phyloP scores from a whole-genome alignment of 352 stramenopile species.

The Pythium rhizo-oryzae region DNA sequence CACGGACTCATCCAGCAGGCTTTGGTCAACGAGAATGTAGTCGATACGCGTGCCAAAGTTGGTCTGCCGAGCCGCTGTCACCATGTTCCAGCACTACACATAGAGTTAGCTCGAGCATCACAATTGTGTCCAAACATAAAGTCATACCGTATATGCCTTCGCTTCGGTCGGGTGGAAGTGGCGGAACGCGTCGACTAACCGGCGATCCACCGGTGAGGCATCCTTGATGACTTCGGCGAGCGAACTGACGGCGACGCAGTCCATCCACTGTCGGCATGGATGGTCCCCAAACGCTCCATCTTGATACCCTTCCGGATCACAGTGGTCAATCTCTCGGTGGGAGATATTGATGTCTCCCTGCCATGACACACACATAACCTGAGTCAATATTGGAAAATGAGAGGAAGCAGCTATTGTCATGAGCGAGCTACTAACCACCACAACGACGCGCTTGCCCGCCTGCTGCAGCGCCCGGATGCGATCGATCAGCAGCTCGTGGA shows the following conservation, averaged over 20 bases:
- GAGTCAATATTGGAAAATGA: no score
- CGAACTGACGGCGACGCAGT: constrained; percentile 38
- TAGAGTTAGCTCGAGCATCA: no score
- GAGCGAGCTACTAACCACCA: constrained; percentile 47
- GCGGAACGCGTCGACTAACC: constrained; percentile 83
- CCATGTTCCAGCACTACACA: constrained; percentile 83
- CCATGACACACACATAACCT: not conserved
- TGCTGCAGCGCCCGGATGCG: constrained; percentile 53
- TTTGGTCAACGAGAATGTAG: constrained; percentile 83
- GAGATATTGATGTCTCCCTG: constrained; percentile 88
- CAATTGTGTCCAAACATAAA: no score
- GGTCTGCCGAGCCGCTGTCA: constrained; percentile 83
- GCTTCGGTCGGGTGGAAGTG: constrained; percentile 68
- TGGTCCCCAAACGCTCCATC: constrained; percentile 57
- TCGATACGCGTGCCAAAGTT: constrained; percentile 93
- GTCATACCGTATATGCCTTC: constrained; percentile 81
- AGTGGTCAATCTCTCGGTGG: constrained; percentile 82
- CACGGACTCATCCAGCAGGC: constrained; percentile 47
- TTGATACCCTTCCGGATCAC: constrained; percentile 43
- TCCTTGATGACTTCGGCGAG: constrained; percentile 14
- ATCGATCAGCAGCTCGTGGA: constrained; percentile 72
- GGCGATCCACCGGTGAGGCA: not conserved
- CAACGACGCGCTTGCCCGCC: constrained; percentile 58
- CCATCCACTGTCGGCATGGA: constrained; percentile 73
- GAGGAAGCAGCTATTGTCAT: not conserved